Conservation (phyloP, 2,329 filamentous ascomycete species). For the Elsinoe australis region DNA sequence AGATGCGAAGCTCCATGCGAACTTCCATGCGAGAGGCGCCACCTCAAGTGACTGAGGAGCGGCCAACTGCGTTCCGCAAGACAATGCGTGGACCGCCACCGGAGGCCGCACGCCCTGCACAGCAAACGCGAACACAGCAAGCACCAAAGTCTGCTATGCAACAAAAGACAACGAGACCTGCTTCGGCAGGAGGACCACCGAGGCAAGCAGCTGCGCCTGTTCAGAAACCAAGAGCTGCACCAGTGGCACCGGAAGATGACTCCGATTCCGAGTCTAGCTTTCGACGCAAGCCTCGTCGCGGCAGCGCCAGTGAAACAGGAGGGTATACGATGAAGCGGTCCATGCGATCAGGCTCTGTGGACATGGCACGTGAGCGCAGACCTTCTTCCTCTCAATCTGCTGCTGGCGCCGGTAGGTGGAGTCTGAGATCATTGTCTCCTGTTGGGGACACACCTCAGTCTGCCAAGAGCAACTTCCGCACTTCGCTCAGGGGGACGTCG, state of each 20-base stretch:
- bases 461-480: slow-evolving; percentile 24
- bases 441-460: slow-evolving; percentile 34
- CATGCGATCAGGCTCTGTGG: slow-evolving; percentile 53
- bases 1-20: slow-evolving; percentile 8
- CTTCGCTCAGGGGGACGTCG: slow-evolving; percentile 25
- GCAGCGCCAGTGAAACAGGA: slow-evolving; percentile 35
- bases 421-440: slow-evolving; percentile 63
- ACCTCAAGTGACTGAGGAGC: slow-evolving; percentile 21
- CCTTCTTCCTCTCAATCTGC: slow-evolving; percentile 23
- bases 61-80: slow-evolving; percentile 27
- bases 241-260: slow-evolving; percentile 32
- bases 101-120: neutral
- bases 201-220: neutral
- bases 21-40: slow-evolving; percentile 21
- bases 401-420: slow-evolving; percentile 50
- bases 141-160: slow-evolving; percentile 31
- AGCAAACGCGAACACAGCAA: slow-evolving; percentile 22
- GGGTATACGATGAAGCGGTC: slow-evolving; percentile 60
- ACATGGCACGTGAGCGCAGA: slow-evolving; percentile 34
- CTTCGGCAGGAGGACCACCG: slow-evolving; percentile 6
- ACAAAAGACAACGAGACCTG: slow-evolving; percentile 30
- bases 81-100: slow-evolving; percentile 30
- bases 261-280: slow-evolving; percentile 63
- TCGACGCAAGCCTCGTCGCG: slow-evolving; percentile 44
- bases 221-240: slow-evolving; percentile 11